Conservation (phyloP, 2,329 filamentous ascomycete species). For the Cladophialophora exuberans region DNA sequence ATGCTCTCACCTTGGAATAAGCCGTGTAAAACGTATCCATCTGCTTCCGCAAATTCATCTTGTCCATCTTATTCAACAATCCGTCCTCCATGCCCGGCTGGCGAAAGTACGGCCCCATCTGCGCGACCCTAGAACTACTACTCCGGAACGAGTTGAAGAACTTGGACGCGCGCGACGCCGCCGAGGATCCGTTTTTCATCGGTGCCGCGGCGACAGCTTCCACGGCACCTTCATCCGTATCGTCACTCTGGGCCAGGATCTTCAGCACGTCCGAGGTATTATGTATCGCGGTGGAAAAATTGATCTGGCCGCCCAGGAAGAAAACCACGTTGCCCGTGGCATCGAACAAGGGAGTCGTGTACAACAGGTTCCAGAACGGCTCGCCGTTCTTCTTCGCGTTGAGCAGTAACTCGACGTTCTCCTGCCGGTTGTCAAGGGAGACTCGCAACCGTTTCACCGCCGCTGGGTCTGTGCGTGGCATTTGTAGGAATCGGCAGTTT, state of each 20-base stretch:
- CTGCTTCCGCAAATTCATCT: conserved; percentile 42
- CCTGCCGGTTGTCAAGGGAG: conserved; percentile 47
- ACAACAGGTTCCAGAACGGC: conserved; percentile 62
- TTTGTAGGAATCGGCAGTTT: conserved; percentile 57
- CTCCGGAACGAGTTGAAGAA: conserved; percentile 43
- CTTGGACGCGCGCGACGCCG: conserved; percentile 30
- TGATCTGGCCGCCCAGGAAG: conserved; percentile 61
- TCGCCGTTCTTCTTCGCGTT: conserved; percentile 57
- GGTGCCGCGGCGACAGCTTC: background rate
- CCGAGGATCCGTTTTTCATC: conserved; percentile 33
- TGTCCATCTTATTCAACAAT: conserved; percentile 42
- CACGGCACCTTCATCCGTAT: conserved; percentile 29
- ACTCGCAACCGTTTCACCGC: conserved; percentile 48
- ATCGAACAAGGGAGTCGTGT: conserved; percentile 57
- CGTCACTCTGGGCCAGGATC: conserved; percentile 46
- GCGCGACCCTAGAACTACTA: conserved; percentile 4
- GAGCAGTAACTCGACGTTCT: conserved; percentile 55
- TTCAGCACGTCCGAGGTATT: conserved; percentile 56
- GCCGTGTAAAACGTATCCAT: conserved; percentile 48
- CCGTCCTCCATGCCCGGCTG: conserved; percentile 48
- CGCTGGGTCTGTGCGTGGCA: conserved; percentile 49
- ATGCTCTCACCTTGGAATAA: conserved; percentile 46
- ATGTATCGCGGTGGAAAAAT: conserved; percentile 59
- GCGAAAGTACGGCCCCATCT: conserved; percentile 25
- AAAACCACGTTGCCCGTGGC: conserved; percentile 52